phyloP scores from a whole-genome alignment of 306 rosid genomes.

The Cucumis sativus region DNA sequence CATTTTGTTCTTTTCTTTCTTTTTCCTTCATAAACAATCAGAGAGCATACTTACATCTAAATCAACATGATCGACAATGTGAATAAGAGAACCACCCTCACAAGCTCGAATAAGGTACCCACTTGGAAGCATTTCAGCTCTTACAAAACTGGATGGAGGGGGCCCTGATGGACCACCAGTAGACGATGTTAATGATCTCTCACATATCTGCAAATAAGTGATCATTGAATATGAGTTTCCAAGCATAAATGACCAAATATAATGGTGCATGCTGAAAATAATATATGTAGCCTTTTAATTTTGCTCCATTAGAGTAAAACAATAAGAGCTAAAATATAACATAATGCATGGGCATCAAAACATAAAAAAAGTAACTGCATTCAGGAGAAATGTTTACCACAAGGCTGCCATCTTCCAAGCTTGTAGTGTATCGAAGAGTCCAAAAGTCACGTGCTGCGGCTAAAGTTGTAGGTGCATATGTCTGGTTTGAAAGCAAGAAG shows the following conservation, averaged over 20 bases:
- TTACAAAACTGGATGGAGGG: conserved; percentile 49
- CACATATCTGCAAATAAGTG: conserved; percentile 44
- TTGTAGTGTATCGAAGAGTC: conserved; percentile 78
- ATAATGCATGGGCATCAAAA: background rate
- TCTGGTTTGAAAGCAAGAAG: conserved; percentile 21
- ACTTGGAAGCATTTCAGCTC: conserved; percentile 96
- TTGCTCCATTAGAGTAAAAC: background rate
- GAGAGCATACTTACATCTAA: conserved; percentile 49
- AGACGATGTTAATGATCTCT: conserved; percentile 71
- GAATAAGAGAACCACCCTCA: conserved; percentile 91
- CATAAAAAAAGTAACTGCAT: conserved; percentile 1
- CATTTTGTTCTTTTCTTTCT: no score
- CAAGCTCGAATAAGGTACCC: conserved; percentile 90
- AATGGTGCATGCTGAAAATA: background rate
- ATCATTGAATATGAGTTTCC: background rate
- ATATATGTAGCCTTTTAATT: background rate
- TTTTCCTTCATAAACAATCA: background rate
- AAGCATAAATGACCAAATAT: background rate
- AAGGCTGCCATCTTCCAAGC: conserved; percentile 90
- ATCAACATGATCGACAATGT: conserved; percentile 89
- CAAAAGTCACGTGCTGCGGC: conserved; percentile 96
- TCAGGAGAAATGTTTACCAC: conserved; percentile 35
- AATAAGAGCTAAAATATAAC: background rate
- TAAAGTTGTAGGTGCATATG: conserved; percentile 88
- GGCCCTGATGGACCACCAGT: conserved; percentile 83